phyloP scores from a whole-genome alignment of 2,329 filamentous ascomycete species.

The Teratosphaeria pseudoeucalypti region DNA sequence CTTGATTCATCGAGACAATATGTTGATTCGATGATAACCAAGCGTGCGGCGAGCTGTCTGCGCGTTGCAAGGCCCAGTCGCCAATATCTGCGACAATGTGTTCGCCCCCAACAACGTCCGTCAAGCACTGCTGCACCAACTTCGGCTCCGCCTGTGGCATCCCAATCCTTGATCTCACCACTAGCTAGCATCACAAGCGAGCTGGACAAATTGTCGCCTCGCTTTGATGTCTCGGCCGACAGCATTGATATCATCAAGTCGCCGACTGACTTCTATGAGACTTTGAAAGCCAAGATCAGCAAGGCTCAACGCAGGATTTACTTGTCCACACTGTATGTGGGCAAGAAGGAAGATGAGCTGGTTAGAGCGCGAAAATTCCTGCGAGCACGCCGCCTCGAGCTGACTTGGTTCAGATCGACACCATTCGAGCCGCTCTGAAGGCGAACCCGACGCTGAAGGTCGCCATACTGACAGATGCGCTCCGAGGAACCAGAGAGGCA shows the following conservation, averaged over 20 bases:
- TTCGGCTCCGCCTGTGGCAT: conserved; percentile 8
- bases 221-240: conserved; percentile 73
- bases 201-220: conserved; percentile 80
- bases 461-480: conserved; percentile 81
- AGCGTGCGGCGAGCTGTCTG: conserved; percentile 17
- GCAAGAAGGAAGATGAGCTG: conserved; percentile 82
- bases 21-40: conserved; percentile 19
- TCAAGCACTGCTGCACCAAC: conserved; percentile 14
- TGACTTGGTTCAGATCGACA: conserved; percentile 49
- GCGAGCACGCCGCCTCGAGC: neutral
- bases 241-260: conserved; percentile 70
- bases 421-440: conserved; percentile 63
- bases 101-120: conserved; percentile 12
- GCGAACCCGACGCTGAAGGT: conserved; percentile 66
- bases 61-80: conserved; percentile 9
- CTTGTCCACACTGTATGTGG: conserved; percentile 93
- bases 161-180: conserved; percentile 36
- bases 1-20: conserved; percentile 2
- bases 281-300: conserved; percentile 77
- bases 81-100: conserved; percentile 5
- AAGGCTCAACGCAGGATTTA: conserved; percentile 72
- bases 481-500: conserved; percentile 84
- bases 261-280: conserved; percentile 83
- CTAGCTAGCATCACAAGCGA: conserved; percentile 57
- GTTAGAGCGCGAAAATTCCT: conserved; percentile 30